These are phyloP conservation scores for Eucalyptus cloeziana DNA, from an alignment of 345 rosid species.

Conservation along the genomic window DNA sequence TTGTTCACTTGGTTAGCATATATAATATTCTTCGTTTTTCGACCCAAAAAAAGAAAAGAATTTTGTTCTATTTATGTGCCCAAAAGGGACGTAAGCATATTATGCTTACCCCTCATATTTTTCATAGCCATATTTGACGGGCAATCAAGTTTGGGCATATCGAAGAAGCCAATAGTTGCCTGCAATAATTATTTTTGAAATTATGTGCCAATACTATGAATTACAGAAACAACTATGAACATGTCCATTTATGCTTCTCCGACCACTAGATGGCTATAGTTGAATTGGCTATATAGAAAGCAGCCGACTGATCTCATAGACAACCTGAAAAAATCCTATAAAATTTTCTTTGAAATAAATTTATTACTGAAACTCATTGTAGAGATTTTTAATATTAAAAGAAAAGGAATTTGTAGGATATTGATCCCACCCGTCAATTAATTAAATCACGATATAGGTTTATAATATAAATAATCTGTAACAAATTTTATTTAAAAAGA, in stretches of 20 bases:
- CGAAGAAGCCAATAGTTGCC: background rate
- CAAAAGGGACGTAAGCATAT: background rate
- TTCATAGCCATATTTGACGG: background rate
- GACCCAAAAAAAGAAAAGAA: no score
- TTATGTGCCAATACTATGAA: background rate
- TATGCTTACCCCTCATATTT: background rate
- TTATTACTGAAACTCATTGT: background rate
- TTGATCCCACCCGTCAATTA: background rate
- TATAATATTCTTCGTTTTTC: no score
- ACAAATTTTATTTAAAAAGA: background rate
- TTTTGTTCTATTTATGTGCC: background rate
- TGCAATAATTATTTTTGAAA: background rate
- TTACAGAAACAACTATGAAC: background rate
- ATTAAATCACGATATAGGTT: background rate
- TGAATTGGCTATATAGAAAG: background rate
- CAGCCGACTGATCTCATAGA: background rate
- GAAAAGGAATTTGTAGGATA: background rate
- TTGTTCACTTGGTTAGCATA: no score
- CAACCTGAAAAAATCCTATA: background rate
- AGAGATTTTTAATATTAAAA: background rate
- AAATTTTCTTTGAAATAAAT: background rate
- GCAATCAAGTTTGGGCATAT: background rate
- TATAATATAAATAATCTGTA: background rate
- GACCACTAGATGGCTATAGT: background rate
- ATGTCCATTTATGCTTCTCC: background rate